phyloP scores from a whole-genome alignment of 257 asterid species.

The Coffea eugenioides region DNA sequence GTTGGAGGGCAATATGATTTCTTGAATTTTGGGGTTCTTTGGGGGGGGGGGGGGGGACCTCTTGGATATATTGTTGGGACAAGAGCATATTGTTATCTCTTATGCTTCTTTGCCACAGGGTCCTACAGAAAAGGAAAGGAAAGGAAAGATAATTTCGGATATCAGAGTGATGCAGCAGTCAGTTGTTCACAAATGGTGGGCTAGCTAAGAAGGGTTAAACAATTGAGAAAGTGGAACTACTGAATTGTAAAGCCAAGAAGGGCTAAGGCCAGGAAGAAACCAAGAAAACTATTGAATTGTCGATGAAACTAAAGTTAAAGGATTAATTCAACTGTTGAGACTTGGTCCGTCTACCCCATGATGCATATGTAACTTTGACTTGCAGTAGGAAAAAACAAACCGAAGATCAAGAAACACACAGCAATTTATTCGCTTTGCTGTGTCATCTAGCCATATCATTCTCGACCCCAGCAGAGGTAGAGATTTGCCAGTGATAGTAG shows the following conservation, averaged over 20 bases:
- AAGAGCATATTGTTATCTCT: not conserved
- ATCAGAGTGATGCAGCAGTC: not conserved
- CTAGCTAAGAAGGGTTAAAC: not conserved
- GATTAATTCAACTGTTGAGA: not conserved
- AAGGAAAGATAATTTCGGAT: not conserved
- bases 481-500: not conserved
- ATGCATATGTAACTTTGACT: too few species aligned
- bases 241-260: not conserved
- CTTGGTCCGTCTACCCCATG: too few species aligned
- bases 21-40: not conserved
- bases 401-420: not conserved
- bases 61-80: slow-evolving; percentile 8
- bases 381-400: not conserved
- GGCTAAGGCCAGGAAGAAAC: too few species aligned
- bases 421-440: not conserved
- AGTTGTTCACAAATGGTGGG: not conserved
- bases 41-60: slow-evolving; percentile 19
- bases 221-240: not conserved
- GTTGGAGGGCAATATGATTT: slow-evolving; percentile 1
- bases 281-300: not conserved
- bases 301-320: not conserved
- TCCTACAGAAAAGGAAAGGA: not conserved
- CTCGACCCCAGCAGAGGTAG: not conserved
- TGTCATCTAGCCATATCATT: not conserved
- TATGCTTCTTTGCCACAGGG: not conserved